These are phyloP conservation scores for Dunaliella salina DNA, from an alignment of 163 green algal genomes.

Conservation along the genomic window DNA sequence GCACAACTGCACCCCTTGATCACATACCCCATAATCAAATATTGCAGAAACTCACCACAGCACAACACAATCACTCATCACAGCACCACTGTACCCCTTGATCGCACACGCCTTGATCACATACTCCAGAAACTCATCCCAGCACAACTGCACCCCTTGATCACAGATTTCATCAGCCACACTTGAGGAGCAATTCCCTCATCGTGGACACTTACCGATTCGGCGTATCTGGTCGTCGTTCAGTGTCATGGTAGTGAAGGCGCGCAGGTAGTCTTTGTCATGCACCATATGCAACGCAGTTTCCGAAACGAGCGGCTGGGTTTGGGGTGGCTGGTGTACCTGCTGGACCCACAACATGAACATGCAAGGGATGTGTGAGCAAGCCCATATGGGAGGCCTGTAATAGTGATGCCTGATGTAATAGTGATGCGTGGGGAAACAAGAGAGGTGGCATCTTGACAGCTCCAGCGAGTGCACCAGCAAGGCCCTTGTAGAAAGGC, in stretches of 20 bases:
- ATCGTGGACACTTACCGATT: neutral
- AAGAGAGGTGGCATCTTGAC: neutral
- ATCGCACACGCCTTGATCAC: too few relatives aligned
- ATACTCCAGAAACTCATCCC: neutral
- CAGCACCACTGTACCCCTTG: too few relatives aligned
- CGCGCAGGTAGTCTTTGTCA: constrained; percentile 53
- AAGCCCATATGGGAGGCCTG: too few relatives aligned
- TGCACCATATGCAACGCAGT: constrained; percentile 61
- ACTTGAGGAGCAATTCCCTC: too few relatives aligned
- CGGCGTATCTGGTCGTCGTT: constrained; percentile 39
- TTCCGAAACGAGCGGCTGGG: constrained; percentile 33
- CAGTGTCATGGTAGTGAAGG: constrained; percentile 52
- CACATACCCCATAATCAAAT: too few relatives aligned
- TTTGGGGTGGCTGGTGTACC: constrained; percentile 34
- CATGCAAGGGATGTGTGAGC: too few relatives aligned
- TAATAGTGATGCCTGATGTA: too few relatives aligned
- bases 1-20: too few relatives aligned
- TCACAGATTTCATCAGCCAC: neutral
- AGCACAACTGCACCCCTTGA: neutral
- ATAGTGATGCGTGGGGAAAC: neutral
- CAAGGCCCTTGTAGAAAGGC: too few relatives aligned
- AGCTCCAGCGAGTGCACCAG: neutral
- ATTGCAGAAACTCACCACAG: too few relatives aligned
- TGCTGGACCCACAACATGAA: constrained; percentile 17
- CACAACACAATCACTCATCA: too few relatives aligned